Conservation (phyloP, 495 filamentous ascomycete genomes). For the Jackrogersella minutella region DNA sequence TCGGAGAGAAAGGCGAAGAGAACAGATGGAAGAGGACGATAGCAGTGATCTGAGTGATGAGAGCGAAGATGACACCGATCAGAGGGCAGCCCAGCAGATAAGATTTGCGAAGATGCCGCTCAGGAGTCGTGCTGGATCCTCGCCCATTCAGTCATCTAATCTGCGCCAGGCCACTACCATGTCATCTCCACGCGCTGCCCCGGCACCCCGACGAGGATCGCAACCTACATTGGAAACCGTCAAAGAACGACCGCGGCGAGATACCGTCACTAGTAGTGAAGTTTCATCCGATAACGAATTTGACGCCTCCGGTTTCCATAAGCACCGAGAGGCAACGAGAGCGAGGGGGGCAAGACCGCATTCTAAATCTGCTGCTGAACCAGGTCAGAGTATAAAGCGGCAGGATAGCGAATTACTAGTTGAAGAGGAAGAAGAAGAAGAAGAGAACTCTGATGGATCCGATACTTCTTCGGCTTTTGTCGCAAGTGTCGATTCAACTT, state of each 20-base stretch:
- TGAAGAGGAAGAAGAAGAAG: constrained; percentile 51
- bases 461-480: constrained; percentile 62
- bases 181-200: constrained; percentile 45
- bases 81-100: constrained; percentile 76
- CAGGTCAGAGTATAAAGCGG: constrained; percentile 50
- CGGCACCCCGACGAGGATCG: constrained; percentile 68
- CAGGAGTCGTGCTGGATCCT: constrained; percentile 85
- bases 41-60: constrained; percentile 97
- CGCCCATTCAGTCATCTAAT: constrained; percentile 73
- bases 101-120: constrained; percentile 95
- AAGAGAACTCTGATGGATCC: constrained; percentile 66
- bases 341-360: constrained; percentile 48
- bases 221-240: constrained; percentile 76
- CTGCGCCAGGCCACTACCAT: constrained; percentile 54
- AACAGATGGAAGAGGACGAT: constrained; percentile 93
- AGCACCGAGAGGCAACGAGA: constrained; percentile 60
- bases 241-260: constrained; percentile 77
- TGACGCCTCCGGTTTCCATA: constrained; percentile 70
- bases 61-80: constrained; percentile 87
- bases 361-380: constrained; percentile 56
- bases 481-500: constrained; percentile 63
- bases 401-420: constrained; percentile 64
- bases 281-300: constrained; percentile 90
- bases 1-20: constrained; percentile 64
- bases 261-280: constrained; percentile 91